phyloP scores from a whole-genome alignment of 2,329 filamentous ascomycete genomes.

The Cercospora sesami region DNA sequence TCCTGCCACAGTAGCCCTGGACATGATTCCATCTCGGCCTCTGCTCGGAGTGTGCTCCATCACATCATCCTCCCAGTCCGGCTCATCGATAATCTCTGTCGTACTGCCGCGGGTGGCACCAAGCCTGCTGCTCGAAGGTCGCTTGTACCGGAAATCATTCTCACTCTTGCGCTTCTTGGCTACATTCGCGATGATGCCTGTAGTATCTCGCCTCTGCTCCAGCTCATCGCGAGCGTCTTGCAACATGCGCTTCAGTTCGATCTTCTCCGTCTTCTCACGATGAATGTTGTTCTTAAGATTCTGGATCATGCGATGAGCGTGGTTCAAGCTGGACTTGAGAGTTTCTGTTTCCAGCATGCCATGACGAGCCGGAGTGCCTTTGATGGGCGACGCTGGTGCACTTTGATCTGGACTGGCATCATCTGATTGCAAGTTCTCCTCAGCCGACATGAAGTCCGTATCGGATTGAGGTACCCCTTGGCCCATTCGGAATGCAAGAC shows the following conservation, averaged over 20 bases:
- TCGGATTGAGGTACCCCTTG: constrained; percentile 32
- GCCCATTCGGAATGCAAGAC: constrained; percentile 69
- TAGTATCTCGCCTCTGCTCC: constrained; percentile 58
- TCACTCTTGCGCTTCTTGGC: constrained; percentile 63
- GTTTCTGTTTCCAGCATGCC: constrained; percentile 93
- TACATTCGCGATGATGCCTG: constrained; percentile 47
- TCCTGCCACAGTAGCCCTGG: constrained; percentile 35
- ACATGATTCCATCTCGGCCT: constrained; percentile 32
- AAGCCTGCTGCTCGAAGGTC: constrained; percentile 69
- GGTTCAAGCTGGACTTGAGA: constrained; percentile 86
- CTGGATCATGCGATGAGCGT: constrained; percentile 95
- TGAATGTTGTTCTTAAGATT: constrained; percentile 93
- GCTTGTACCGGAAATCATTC: constrained; percentile 66
- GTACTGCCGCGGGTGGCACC: constrained; percentile 71
- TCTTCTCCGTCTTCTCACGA: constrained; percentile 96
- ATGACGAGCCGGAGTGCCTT: constrained; percentile 80
- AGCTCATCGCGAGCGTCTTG: constrained; percentile 94
- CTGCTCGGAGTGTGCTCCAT: constrained; percentile 59
- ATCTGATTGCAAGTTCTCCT: constrained; percentile 57
- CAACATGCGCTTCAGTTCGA: constrained; percentile 90
- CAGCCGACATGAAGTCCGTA: constrained; percentile 58
- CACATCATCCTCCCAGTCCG: constrained; percentile 87
- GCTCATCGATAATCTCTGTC: constrained; percentile 75
- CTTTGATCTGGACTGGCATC: constrained; percentile 78
- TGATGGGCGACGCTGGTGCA: constrained; percentile 84